phyloP scores from a whole-genome alignment of 768 basidiomycete genomes.

The Phylloporus scabripes region DNA sequence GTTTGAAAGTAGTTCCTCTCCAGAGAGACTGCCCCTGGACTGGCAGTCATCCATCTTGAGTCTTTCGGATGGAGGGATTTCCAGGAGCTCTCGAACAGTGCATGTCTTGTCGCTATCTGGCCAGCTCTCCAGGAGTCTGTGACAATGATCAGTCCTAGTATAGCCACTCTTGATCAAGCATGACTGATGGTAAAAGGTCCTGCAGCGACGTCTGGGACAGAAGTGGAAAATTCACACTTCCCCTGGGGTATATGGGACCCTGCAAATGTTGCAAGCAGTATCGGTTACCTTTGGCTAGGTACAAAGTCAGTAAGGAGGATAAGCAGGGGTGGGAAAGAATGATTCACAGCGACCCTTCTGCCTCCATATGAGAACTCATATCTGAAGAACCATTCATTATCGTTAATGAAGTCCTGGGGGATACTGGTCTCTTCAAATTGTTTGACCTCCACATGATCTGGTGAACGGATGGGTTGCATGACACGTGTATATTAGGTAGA shows the following conservation, averaged over 20 bases:
- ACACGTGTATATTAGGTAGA: neutral
- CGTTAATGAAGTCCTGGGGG: constrained; percentile 37
- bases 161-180: constrained; percentile 37
- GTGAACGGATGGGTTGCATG: neutral
- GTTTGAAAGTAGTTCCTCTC: constrained; percentile 1
- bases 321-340: neutral
- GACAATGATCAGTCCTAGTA: constrained; percentile 16
- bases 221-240: constrained; percentile 44
- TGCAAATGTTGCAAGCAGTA: constrained; percentile 40
- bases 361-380: constrained; percentile 37
- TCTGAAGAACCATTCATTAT: constrained; percentile 42
- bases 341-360: constrained; percentile 34
- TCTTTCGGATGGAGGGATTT: constrained; percentile 9
- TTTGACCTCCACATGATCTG: constrained; percentile 34
- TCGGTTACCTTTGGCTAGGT: constrained; percentile 39
- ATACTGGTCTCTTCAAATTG: constrained; percentile 36
- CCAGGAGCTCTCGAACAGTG: constrained; percentile 1
- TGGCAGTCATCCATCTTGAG: neutral
- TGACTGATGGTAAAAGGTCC: constrained; percentile 41
- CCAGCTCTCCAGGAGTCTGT: constrained; percentile 35
- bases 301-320: neutral
- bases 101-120: constrained; percentile 28
- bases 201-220: constrained; percentile 49
- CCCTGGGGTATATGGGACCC: constrained; percentile 42
- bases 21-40: neutral